Evolutionary conservation across 768 basidiomycete species (phyloP).

Genomic region (Agrocybe pediades): DNA sequence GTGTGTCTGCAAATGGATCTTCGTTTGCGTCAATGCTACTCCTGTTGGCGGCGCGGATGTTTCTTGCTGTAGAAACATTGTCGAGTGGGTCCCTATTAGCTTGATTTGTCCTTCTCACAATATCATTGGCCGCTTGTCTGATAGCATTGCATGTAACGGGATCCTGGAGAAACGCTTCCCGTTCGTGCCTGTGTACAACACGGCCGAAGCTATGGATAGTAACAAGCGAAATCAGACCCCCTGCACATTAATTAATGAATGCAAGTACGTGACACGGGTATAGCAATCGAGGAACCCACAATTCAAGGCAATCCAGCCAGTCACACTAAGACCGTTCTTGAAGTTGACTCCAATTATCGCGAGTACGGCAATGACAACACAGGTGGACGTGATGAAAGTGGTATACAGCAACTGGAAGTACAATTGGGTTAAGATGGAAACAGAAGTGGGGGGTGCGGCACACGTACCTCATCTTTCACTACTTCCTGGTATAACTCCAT

Average conservation of each 20-base stretch:
- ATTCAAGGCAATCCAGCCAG: conserved; percentile 55
- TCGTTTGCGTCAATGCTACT: conserved; percentile 14
- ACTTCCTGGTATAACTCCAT: conserved; percentile 57
- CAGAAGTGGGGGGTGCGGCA: not conserved
- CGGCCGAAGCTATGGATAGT: conserved; percentile 62
- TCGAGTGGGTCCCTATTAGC: conserved; percentile 10
- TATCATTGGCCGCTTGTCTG: conserved; percentile 27
- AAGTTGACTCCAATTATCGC: conserved; percentile 52
- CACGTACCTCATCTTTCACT: conserved; percentile 63
- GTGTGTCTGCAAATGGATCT: conserved; percentile 36
- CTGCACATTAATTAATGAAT: conserved; percentile 29
- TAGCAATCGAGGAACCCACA: conserved; percentile 38
- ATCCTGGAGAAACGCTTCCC: conserved; percentile 53
- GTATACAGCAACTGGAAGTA: conserved; percentile 52
- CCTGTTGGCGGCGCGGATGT: conserved; percentile 8
- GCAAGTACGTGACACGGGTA: not conserved
- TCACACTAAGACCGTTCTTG: conserved; percentile 43
- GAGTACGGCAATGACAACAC: conserved; percentile 48
- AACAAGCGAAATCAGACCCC: conserved; percentile 56
- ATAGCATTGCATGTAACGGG: conserved; percentile 42
- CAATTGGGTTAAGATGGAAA: conserved; percentile 1
- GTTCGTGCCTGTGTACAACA: conserved; percentile 62
- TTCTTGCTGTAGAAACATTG: conserved; percentile 11
- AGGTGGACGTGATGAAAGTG: conserved; percentile 50
- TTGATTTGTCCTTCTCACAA: conserved; percentile 6